These are phyloP conservation scores for Phytophthora melonis DNA, from an alignment of 352 stramenopile genomes.

Conservation along the genomic window DNA sequence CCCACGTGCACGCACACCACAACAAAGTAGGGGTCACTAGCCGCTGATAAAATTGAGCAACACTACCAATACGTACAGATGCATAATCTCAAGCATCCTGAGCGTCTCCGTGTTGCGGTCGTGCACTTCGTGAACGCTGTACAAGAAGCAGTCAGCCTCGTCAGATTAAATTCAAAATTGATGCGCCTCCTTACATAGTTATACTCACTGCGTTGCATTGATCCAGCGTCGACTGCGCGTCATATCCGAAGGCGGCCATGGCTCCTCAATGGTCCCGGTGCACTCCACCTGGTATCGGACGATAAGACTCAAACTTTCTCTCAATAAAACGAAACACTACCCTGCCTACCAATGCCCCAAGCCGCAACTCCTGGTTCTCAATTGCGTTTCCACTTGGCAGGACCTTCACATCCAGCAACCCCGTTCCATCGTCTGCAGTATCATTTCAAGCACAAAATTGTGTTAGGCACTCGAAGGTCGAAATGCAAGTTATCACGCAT, in stretches of 20 bases:
- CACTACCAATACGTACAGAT: conserved; percentile 47
- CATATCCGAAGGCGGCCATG: conserved; percentile 25
- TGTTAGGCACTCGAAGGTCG: too few species aligned
- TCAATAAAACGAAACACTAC: background rate
- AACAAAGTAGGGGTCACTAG: background rate
- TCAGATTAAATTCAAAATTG: conserved; percentile 1
- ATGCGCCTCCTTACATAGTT: background rate
- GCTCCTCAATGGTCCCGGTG: conserved; percentile 42
- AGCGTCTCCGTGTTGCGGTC: conserved; percentile 72
- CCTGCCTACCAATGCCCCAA: conserved; percentile 42
- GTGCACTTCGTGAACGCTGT: conserved; percentile 51
- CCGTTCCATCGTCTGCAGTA: conserved; percentile 53
- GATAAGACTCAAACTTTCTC: background rate
- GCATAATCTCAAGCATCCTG: conserved; percentile 66
- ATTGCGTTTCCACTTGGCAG: conserved; percentile 1
- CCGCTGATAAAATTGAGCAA: background rate
- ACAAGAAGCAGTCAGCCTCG: background rate
- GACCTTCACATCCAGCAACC: conserved; percentile 39
- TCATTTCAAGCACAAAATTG: background rate
- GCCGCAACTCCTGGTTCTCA: conserved; percentile 24
- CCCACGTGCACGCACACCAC: background rate
- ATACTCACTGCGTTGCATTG: conserved; percentile 45
- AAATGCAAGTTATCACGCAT: background rate
- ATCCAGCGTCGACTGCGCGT: conserved; percentile 38
- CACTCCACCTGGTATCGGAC: conserved; percentile 45